Conservation (phyloP, 1,139 yeast species). For the Diutina rugosa region DNA sequence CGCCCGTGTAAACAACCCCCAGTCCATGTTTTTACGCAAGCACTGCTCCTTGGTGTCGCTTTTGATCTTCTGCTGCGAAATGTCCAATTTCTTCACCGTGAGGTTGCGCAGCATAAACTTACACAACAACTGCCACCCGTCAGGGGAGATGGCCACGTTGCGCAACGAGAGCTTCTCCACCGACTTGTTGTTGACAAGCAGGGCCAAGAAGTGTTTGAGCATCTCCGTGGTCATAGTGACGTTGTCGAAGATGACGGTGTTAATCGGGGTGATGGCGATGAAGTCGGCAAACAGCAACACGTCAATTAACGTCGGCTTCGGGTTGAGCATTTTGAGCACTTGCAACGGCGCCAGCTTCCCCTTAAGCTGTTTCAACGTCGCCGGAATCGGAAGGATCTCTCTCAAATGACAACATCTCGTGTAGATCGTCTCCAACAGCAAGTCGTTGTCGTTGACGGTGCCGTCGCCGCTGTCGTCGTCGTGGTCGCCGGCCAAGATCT, state of each 20-base stretch:
- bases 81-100: constrained; percentile 54
- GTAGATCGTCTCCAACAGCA: constrained; percentile 61
- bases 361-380: constrained; percentile 74
- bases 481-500: constrained; percentile 7
- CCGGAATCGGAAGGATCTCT: constrained; percentile 87
- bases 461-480: constrained; percentile 4
- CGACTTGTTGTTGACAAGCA: constrained; percentile 42
- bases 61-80: constrained; percentile 63
- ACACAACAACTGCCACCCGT: constrained; percentile 62
- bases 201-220: constrained; percentile 56
- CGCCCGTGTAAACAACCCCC: constrained; percentile 57
- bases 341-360: constrained; percentile 65
- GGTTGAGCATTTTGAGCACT: constrained; percentile 68
- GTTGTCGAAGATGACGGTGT: constrained; percentile 70
- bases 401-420: constrained; percentile 89
- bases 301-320: constrained; percentile 85
- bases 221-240: constrained; percentile 70
- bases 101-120: constrained; percentile 54
- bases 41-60: constrained; percentile 30
- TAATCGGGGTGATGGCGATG: constrained; percentile 70
- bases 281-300: constrained; percentile 82
- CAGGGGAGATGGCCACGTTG: constrained; percentile 53
- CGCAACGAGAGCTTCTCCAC: constrained; percentile 50
- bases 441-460: constrained; percentile 9
- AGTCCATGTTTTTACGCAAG: constrained; percentile 58